Percentiles rank a stretch among this genome's conserved stretches.
phyloP scores from a whole-genome alignment of 2,329 filamentous ascomycete genomes.

The Penicillium sp. region DNA sequence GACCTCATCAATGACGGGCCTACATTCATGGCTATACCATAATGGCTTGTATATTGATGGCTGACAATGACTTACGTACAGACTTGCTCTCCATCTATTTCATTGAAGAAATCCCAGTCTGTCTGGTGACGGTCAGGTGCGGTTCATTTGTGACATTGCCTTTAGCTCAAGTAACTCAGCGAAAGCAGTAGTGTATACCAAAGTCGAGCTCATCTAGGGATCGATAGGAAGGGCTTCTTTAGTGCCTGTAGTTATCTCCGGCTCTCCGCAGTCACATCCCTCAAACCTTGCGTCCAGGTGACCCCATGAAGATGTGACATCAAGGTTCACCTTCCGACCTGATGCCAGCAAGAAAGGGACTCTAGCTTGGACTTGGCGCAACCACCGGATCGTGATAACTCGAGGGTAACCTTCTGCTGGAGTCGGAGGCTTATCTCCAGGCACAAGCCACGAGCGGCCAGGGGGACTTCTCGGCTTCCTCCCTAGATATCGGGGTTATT shows the following conservation, averaged over 20 bases:
- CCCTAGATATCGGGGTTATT: not conserved
- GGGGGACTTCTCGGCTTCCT: not conserved
- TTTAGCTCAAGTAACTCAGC: not conserved
- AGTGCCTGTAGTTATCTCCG: not conserved
- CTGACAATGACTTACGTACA: not conserved
- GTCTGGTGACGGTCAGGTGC: not conserved
- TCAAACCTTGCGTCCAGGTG: not conserved
- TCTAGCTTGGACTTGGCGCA: not conserved
- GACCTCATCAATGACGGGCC: constrained; percentile 8
- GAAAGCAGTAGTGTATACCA: not conserved
- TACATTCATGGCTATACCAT: constrained; percentile 4
- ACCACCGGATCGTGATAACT: not conserved
- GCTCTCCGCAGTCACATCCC: not conserved
- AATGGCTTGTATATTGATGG: not conserved
- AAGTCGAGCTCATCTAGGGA: not conserved
- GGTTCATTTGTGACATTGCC: not conserved
- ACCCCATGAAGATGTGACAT: not conserved
- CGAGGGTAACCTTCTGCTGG: not conserved
- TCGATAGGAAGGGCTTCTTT: not conserved
- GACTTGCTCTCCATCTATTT: not conserved
- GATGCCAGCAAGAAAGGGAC: no score
- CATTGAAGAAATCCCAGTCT: not conserved
- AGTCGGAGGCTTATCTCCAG: not conserved
- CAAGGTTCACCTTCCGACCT: not conserved
- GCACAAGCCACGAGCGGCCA: not conserved